phyloP scores from a whole-genome alignment of 2,329 filamentous ascomycete species.

The Claviceps purpurea region DNA sequence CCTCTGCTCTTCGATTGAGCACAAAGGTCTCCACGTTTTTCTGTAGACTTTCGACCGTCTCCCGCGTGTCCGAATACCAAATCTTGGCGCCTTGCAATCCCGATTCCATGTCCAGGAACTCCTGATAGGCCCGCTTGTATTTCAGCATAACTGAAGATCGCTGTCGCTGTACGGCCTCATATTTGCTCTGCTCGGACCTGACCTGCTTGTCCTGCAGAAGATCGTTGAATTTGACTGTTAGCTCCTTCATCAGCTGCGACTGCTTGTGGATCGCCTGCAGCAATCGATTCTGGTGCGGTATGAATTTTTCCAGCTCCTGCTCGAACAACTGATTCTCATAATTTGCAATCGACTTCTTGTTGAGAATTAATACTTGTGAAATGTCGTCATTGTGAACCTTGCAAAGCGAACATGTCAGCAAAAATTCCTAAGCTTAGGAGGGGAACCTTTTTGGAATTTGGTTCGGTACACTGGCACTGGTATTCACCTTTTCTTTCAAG shows the following conservation, averaged over 20 bases:
- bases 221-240: conserved; percentile 75
- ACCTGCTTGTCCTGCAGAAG: conserved; percentile 90
- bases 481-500: conserved; percentile 81
- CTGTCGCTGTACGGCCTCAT: conserved; percentile 76
- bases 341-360: conserved; percentile 91
- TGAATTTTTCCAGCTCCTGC: conserved; percentile 93
- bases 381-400: conserved; percentile 95
- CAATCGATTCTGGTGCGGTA: conserved; percentile 80
- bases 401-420: not conserved
- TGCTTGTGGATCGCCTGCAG: conserved; percentile 94
- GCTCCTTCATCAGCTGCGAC: conserved; percentile 82
- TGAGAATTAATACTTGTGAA: conserved; percentile 89
- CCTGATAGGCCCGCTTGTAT: conserved; percentile 85
- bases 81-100: conserved; percentile 78
- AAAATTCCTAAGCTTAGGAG: not conserved
- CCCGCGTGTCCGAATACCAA: conserved; percentile 93
- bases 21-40: conserved; percentile 98
- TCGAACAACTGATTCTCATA: conserved; percentile 90
- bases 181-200: conserved; percentile 85
- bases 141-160: conserved; percentile 66
- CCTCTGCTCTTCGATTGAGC: conserved; percentile 83
- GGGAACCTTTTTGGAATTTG: not conserved
- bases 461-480: too few relatives aligned
- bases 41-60: conserved; percentile 79
- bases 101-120: conserved; percentile 78